A percentile compares a stretch with the other conserved stretches of the same genome.
Conservation (phyloP, 2,329 filamentous ascomycete species). For the Hypoxylon sp. region DNA sequence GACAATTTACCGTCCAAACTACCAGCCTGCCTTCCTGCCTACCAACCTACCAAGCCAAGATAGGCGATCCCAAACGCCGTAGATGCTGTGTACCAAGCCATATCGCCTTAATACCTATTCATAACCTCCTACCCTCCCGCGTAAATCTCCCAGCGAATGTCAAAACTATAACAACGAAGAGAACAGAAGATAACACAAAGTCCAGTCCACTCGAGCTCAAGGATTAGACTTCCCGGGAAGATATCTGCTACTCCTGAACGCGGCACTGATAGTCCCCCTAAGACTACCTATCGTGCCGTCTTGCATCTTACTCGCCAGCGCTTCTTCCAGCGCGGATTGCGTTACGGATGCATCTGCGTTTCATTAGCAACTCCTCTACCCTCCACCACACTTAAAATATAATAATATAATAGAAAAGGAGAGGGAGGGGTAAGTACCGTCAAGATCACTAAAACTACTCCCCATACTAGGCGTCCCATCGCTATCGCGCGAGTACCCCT, state of each 20-base stretch:
- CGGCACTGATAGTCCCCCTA: conserved; percentile 78
- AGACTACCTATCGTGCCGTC: conserved; percentile 70
- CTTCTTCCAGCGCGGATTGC: conserved; percentile 84
- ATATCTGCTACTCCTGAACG: conserved; percentile 75
- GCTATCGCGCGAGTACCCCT: conserved; percentile 71
- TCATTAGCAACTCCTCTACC: conserved; percentile 21
- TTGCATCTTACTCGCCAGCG: conserved; percentile 79
- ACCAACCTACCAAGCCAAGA: conserved; percentile 3
- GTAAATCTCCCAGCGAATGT: conserved; percentile 2
- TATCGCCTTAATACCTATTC: conserved; percentile 9
- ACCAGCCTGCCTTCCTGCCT: conserved; percentile 1
- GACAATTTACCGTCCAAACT: background rate
- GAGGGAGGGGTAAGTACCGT: conserved; percentile 66
- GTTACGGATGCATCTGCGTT: conserved; percentile 81
- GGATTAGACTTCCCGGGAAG: conserved; percentile 41
- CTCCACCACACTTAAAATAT: conserved; percentile 5
- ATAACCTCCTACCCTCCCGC: background rate
- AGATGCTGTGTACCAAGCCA: conserved; percentile 9
- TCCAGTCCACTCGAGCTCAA: background rate
- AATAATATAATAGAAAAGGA: background rate
- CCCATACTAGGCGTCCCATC: conserved; percentile 85
- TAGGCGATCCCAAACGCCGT: conserved; percentile 9
- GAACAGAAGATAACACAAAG: background rate
- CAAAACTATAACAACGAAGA: background rate
- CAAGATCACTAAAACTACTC: conserved; percentile 88